phyloP scores from a whole-genome alignment of 768 basidiomycete species.

The Termitomyces sp. region DNA sequence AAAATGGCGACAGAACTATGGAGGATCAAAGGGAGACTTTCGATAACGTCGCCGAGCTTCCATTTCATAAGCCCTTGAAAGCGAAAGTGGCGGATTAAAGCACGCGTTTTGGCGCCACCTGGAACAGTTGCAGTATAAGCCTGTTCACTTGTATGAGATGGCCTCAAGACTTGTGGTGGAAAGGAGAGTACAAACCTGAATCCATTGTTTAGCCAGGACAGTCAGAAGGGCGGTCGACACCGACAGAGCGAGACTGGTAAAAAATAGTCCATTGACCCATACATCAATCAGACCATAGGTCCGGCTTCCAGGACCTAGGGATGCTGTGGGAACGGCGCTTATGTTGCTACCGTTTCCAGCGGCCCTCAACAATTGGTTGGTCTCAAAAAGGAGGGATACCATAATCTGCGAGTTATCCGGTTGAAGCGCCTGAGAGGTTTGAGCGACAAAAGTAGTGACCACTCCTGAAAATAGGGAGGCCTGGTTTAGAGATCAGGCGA shows the following conservation, averaged over 20 bases:
- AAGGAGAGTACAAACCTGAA: not conserved
- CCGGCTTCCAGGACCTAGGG: not conserved
- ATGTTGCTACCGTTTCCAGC: not conserved
- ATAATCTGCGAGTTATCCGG: conserved; percentile 11
- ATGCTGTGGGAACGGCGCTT: not conserved
- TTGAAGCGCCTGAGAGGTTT: conserved; percentile 19
- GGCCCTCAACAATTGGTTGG: conserved; percentile 2
- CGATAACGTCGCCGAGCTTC: conserved; percentile 13
- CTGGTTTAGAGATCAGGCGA: conserved; percentile 13
- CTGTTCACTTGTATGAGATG: not conserved
- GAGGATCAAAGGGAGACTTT: conserved; percentile 16
- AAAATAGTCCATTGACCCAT: conserved; percentile 4
- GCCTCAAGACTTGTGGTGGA: not conserved
- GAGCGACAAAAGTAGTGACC: conserved; percentile 21
- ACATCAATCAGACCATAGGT: not conserved
- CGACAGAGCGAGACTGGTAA: not conserved
- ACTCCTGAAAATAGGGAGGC: conserved; percentile 21
- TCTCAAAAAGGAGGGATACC: not conserved
- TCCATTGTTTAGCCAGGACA: conserved; percentile 8
- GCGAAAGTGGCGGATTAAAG: conserved; percentile 9
- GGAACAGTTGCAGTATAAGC: conserved; percentile 5
- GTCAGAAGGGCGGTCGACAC: conserved; percentile 4
- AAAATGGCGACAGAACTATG: conserved; percentile 21
- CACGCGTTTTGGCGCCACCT: conserved; percentile 3
- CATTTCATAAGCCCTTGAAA: conserved; percentile 14